Evolutionary conservation across 371 early-diverging fungal species (phyloP), one percentile per base, ranked within the genome.

Genomic region (Batkoa obscura): DNA sequence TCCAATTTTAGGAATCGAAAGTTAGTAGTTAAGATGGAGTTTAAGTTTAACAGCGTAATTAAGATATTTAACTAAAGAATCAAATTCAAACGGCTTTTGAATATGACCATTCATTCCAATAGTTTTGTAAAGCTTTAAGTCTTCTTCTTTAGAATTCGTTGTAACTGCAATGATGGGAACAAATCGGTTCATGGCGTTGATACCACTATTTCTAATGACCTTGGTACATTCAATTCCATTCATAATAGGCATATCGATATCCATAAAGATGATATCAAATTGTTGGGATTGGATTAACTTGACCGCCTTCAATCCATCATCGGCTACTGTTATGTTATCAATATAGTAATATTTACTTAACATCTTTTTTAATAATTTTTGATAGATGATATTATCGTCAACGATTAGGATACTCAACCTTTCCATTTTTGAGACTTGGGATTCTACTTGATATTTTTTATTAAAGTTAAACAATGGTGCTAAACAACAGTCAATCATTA

Each of bases 121-220:
- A 3, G 34, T 42, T 5, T 46, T 12, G 33, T 56, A 60, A 13
- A 39, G 23, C n/a, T 49, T 55, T 30, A 17, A 41, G 15, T 60
- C 50, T 31, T 56, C 50, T 12, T 53, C 47, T 12, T 17, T 23
- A 49, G 34, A 32, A 43, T 62, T 62, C 47, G 83, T 79, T 13
- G 83, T 80, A 23, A 79, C 74, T 3, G 83, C 83, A 15, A 82
- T 72, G 50, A 82, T 80, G 34, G 80, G 80, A 23, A 73, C 34
- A 35, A 46, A 23, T 47, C 59, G 59, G 54, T 62, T 62, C 55
- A 58, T 33, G 15, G 13, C 17, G 38, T 15, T 23, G 15, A 9
- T 34, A 31, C 8, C 13, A 32, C 39, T 30, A 41, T 23, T 35
- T 55, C 75, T 67, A 49, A 75, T 75, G 48, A 62, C 59, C n/a